Evolutionary conservation across 1,284 basidiomycete genomes (phyloP).

Genomic region (Blastosporella zonata): DNA sequence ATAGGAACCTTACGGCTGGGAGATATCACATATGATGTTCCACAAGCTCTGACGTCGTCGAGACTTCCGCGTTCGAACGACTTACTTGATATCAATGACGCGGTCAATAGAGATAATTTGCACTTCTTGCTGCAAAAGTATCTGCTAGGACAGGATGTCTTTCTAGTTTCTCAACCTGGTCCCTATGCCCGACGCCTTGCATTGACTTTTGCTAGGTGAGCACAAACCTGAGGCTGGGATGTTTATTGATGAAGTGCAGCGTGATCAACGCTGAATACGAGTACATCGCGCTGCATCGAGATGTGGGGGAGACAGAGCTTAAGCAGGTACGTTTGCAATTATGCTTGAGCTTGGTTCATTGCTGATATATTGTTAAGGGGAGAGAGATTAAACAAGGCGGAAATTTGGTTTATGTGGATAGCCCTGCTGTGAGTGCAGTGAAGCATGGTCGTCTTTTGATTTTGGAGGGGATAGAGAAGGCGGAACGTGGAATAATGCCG

Average conservation of each 20-base stretch:
- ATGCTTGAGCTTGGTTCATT: not conserved
- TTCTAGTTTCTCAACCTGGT: conserved; percentile 61
- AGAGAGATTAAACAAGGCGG: conserved; percentile 59
- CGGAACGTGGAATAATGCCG: conserved; percentile 61
- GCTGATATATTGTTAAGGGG: conserved; percentile 34
- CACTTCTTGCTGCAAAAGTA: conserved; percentile 68
- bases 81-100: conserved; percentile 47
- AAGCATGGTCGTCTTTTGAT: conserved; percentile 65
- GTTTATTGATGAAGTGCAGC: conserved; percentile 28
- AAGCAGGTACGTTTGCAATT: conserved; percentile 43
- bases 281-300: conserved; percentile 60
- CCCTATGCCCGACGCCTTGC: conserved; percentile 61
- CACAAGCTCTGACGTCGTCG: conserved; percentile 42
- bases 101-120: conserved; percentile 53
- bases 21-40: conserved; percentile 54
- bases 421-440: conserved; percentile 61
- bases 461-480: conserved; percentile 67
- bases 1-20: conserved; percentile 58
- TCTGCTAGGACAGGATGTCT: conserved; percentile 64
- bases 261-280: conserved; percentile 66
- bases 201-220: conserved; percentile 60
- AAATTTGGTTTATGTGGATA: conserved; percentile 61
- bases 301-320: conserved; percentile 67
- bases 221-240: not conserved
- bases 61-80: conserved; percentile 43